Conservation (phyloP, 176 grass and related monocot species). For the Oryza longistaminata region DNA sequence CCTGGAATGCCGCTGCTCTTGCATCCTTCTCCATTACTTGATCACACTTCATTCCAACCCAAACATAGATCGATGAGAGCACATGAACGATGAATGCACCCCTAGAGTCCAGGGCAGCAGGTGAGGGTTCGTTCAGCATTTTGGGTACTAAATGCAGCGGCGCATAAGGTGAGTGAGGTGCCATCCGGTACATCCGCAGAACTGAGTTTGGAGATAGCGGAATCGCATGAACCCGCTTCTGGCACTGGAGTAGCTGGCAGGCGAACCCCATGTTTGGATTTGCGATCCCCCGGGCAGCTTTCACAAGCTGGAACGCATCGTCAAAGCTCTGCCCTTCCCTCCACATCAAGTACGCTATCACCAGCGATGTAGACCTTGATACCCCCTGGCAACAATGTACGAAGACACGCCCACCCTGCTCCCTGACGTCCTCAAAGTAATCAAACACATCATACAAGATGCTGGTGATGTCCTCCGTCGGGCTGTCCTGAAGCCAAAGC, state of each 20-base stretch:
- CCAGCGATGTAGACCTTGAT: conserved; percentile 84
- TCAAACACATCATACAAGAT: conserved; percentile 98
- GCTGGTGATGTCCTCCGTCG: conserved; percentile 98
- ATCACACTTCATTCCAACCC: conserved; percentile 79
- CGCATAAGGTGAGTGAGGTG: conserved; percentile 84
- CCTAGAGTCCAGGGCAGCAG: conserved; percentile 75
- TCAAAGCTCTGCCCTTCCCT: conserved; percentile 97
- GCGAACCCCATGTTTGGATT: conserved; percentile 99
- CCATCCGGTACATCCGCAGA: conserved; percentile 88
- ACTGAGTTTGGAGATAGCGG: conserved; percentile 87
- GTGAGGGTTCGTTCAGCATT: conserved; percentile 83
- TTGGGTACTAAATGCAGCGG: conserved; percentile 94
- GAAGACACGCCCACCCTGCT: conserved; percentile 75
- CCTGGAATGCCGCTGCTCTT: conserved; percentile 76
- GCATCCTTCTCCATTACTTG: conserved; percentile 93
- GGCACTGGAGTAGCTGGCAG: conserved; percentile 95
- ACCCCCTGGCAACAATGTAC: conserved; percentile 99
- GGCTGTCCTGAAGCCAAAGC: conserved; percentile 98
- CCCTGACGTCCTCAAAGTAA: conserved; percentile 98
- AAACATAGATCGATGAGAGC: conserved; percentile 90
- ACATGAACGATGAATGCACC: conserved; percentile 92
- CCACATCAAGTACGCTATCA: conserved; percentile 99
- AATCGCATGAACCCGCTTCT: conserved; percentile 93
- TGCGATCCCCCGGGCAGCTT: conserved; percentile 88
- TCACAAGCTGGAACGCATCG: conserved; percentile 86